Evolutionary conservation across 179 eudicot species (phyloP).

Genomic region (Beta lomatogona): DNA sequence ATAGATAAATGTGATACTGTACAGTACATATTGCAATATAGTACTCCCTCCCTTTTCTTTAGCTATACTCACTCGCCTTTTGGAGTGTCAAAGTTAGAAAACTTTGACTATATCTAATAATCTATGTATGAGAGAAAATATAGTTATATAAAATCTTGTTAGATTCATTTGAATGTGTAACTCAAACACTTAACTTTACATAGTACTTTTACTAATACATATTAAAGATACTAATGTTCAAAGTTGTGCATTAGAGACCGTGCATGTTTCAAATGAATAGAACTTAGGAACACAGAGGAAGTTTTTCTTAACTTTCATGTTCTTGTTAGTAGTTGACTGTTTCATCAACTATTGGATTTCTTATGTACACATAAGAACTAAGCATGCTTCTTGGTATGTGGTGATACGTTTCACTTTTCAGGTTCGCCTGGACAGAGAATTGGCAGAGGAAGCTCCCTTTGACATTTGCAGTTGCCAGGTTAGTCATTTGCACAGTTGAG

Average conservation of each 20-base stretch:
- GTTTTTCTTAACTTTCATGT: not conserved
- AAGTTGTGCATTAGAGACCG: too few relatives aligned
- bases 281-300: not conserved
- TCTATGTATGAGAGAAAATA: too few relatives aligned
- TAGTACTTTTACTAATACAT: too few relatives aligned
- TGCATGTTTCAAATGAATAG: too few relatives aligned
- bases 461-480: conserved; percentile 99
- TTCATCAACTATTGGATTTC: not conserved
- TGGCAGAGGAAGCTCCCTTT: conserved; percentile 91
- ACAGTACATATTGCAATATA: too few relatives aligned
- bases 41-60: too few relatives aligned
- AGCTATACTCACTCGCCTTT: too few relatives aligned
- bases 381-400: conserved; percentile 13
- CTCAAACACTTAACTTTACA: too few relatives aligned
- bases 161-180: not conserved
- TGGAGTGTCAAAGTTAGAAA: too few relatives aligned
- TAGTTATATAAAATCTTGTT: not conserved
- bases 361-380: not conserved
- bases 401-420: conserved; percentile 32
- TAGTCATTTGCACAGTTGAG: conserved; percentile 13
- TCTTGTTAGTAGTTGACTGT: not conserved
- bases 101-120: too few relatives aligned
- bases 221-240: too few relatives aligned
- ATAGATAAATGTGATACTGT: too few relatives aligned
- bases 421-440: conserved; percentile 75